Evolutionary conservation across 2,329 filamentous ascomycete genomes (phyloP).

Genomic region (Trichoderma sp.): DNA sequence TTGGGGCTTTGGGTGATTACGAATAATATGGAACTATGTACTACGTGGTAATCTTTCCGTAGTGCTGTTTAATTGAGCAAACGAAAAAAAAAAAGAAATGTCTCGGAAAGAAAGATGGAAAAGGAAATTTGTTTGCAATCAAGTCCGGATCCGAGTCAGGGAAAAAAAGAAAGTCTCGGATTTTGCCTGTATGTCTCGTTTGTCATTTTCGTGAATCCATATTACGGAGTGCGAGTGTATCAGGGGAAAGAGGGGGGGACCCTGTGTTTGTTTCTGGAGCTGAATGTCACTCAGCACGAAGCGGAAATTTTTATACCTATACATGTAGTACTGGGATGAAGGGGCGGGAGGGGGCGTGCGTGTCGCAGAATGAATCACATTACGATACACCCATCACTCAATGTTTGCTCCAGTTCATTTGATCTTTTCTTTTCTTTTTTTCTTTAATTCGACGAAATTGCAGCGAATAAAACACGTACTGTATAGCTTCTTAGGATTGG

Average conservation of each 20-base stretch:
- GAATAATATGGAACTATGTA: neutral
- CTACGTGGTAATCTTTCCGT: neutral
- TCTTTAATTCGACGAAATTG: neutral
- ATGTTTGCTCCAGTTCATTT: neutral
- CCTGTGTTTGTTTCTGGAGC: conserved; percentile 1
- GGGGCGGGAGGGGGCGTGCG: neutral
- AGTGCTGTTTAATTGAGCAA: neutral
- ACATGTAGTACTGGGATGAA: neutral
- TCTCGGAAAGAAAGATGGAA: neutral
- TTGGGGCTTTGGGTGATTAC: neutral
- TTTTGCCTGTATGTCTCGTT: neutral
- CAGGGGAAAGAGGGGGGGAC: neutral
- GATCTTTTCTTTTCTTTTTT: too few species aligned
- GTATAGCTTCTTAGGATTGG: neutral
- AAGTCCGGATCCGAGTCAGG: neutral
- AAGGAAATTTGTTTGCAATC: neutral
- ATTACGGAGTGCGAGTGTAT: neutral
- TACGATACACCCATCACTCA: neutral
- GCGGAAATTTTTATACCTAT: neutral
- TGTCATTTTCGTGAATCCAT: neutral
- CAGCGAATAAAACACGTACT: neutral
- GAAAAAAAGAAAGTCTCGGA: neutral
- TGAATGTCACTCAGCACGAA: neutral
- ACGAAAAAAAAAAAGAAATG: neutral
- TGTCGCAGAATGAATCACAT: conserved; percentile 8